phyloP scores from a whole-genome alignment of 192 early-diverging fungal species.

The Physocladia obscura region DNA sequence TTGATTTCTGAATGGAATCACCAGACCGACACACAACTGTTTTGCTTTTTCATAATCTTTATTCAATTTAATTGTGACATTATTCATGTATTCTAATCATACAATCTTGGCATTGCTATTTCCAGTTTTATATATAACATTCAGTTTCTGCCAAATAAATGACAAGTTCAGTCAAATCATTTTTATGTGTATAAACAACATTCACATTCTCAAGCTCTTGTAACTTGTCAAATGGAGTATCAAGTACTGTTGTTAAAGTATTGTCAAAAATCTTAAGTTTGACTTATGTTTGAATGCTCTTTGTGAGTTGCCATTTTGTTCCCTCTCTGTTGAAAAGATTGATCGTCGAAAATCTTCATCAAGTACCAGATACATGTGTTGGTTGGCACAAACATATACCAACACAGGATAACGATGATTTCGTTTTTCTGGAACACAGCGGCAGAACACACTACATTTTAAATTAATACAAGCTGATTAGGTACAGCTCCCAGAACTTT shows the following conservation, averaged over 20 bases:
- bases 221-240: slow-evolving; percentile 1
- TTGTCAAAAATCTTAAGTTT: neutral
- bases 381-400: slow-evolving; percentile 2
- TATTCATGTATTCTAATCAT: slow-evolving; percentile 10
- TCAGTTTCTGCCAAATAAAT: slow-evolving; percentile 2
- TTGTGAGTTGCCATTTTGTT: too few species aligned
- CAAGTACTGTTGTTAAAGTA: neutral
- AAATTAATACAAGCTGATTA: slow-evolving; percentile 4
- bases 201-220: neutral
- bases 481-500: neutral
- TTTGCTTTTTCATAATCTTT: slow-evolving; percentile 17
- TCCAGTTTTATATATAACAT: neutral
- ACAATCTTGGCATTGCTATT: neutral
- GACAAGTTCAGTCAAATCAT: slow-evolving; percentile 5
- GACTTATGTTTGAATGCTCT: neutral
- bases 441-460: slow-evolving; percentile 6
- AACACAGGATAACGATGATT: neutral
- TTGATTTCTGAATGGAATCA: slow-evolving; percentile 1
- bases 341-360: slow-evolving; percentile 5
- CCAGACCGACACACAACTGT: neutral
- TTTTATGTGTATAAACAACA: neutral
- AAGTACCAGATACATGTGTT: slow-evolving; percentile 11
- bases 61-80: slow-evolving; percentile 3
- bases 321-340: neutral
- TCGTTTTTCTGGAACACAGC: neutral